These are phyloP conservation scores for Acanthamoeba healyi DNA, from an alignment of 208 protist species.

Conservation along the genomic window DNA sequence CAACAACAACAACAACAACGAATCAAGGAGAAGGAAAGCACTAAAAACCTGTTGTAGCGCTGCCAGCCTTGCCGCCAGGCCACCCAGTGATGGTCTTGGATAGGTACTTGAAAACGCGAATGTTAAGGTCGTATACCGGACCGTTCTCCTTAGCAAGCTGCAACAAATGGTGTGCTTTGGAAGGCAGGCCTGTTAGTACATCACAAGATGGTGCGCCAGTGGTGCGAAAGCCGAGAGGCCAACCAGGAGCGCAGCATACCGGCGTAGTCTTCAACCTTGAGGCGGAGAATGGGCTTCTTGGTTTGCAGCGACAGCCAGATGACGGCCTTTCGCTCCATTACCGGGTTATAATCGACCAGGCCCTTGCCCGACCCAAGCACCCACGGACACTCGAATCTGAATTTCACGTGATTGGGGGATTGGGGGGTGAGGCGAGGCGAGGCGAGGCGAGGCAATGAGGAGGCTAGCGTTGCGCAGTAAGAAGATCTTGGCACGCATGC, in stretches of 20 bases:
- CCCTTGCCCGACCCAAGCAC: conserved; percentile 35
- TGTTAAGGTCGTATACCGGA: conserved; percentile 79
- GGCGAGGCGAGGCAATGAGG: too few species aligned
- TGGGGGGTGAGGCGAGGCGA: too few species aligned
- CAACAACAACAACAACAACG: too few species aligned
- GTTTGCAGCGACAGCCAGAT: conserved; percentile 82
- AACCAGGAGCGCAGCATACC: too few species aligned
- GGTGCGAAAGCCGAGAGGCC: too few species aligned
- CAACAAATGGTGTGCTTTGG: conserved; percentile 72
- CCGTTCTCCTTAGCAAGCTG: conserved; percentile 76
- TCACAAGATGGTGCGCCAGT: too few species aligned
- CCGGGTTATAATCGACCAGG: conserved; percentile 74
- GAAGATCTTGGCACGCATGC: background rate
- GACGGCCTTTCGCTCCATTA: conserved; percentile 81
- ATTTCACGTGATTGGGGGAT: too few species aligned
- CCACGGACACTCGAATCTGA: conserved; percentile 81
- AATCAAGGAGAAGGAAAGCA: background rate
- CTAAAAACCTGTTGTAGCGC: conserved; percentile 38
- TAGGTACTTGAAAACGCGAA: conserved; percentile 78
- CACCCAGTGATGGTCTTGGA: conserved; percentile 80
- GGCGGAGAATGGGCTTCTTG: conserved; percentile 84
- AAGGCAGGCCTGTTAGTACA: too few species aligned
- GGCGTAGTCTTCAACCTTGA: conserved; percentile 82
- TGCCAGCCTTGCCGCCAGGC: conserved; percentile 62
- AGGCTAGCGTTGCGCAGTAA: too few species aligned